Base-by-base conservation (phyloP, 306 rosid species). In the Malus sylvestris region DNA sequence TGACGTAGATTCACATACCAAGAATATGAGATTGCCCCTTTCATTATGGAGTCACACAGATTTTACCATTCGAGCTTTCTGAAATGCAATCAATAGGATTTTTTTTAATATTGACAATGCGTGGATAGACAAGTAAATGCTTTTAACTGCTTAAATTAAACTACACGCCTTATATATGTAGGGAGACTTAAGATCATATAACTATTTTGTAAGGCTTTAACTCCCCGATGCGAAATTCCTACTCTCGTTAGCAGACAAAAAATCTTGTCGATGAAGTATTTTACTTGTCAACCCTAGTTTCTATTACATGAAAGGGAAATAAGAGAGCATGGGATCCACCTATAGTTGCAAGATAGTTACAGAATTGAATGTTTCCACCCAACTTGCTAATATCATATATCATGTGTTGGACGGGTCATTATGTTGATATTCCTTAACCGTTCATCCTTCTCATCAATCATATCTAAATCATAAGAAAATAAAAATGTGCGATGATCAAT, bases 261-360 rank as follows among this genome's bases (percentile, higher is more conserved):
- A 22, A 72, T 62, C 35, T 76, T 40, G 76, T 67, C 23, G 15
- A 12, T 30, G 78, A 49, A 64, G 59, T 70, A 5, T 49, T 15
- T 49, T 49, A 49, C 55, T 15, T 66, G 64, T 63, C 58, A 70
- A 53, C 63, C 46, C 85, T 71, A 70, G 74, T 72, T 71, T 75
- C 61, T 83, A 75, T 78, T 67, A 65, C 63, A 61, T 76, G 90
- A 81, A 76, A 59, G 76, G 64, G 81, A 81, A 61, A 76, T 82
- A 67, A 79, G 84, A 63, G 70, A 69, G 72, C 40, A 79, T 79
- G 85, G 90, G 85, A 74, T 79, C 87, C 90, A 79, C 86, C 84
- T 35, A 27, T 51, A 46, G 82, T 78, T 78, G 82, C 76, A 68
- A 78, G 87, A 79, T 81, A 49, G 86, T 40, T 81, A 78, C 82